Evolutionary conservation across 192 early-diverging fungal genomes (phyloP), one percentile per base, ranked within the genome.

Genomic region (Chytriomyces hyalinus): DNA sequence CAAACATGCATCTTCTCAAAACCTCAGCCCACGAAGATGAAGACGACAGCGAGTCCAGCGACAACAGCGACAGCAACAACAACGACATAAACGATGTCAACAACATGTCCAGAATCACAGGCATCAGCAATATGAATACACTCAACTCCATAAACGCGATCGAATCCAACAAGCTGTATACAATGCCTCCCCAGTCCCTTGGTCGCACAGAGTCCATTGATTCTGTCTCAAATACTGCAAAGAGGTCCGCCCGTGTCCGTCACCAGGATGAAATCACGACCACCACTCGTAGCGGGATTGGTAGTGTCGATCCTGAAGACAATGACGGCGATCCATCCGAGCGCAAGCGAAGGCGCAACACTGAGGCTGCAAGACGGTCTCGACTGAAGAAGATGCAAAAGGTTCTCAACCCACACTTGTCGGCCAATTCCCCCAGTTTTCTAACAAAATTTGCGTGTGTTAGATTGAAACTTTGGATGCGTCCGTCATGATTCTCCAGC

Each of bases 311-410:
- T 36, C 36, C 36, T 36, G 72, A 48, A 36, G 63, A 65, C 64
- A 64, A 64, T n/a, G 73, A 75, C 73, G 53, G 20, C 53, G 64
- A 75, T 50, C 24, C 73, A 13, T 36, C 63, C 49, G 73, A 20
- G 43, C 10, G 49, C 1, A 79, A 79, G 61, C 20, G 80, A 17
- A n/a, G 44, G 11, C 53, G 80, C n/a, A 80, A 97, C 85, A 97
- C 95, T 3, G 94, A 96, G 79, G 94, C 95, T 6, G 95, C 95
- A 3, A 91, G 95, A 57, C 89, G 95, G 66, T 95, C 93, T 49
- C 91, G 95, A 43, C 87, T 91, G 78, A 90, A 92, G 79, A 97
- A 97, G 87, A 84, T 94, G 44, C 89, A 91, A 79, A 88, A 88
- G 79, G 92, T 97, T 88, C n/a, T 26, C 24, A 26, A 26, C 0